A percentile compares a stretch with the other conserved stretches of the same genome.
phyloP scores from a whole-genome alignment of 2,329 filamentous ascomycete genomes.

The Xylariaceae sp. region DNA sequence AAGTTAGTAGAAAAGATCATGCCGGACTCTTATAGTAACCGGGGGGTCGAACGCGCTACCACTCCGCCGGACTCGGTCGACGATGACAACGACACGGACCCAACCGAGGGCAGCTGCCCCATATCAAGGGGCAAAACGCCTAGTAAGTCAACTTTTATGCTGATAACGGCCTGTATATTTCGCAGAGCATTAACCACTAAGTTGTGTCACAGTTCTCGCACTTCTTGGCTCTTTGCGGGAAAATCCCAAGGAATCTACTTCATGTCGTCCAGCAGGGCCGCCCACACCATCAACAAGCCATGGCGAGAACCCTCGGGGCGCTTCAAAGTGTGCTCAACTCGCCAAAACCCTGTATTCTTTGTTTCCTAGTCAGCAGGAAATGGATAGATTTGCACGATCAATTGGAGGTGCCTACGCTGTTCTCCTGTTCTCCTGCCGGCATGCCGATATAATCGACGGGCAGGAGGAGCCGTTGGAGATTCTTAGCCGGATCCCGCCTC shows the following conservation, averaged over 20 bases:
- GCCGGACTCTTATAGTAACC: constrained; percentile 25
- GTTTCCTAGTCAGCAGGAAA: constrained; percentile 34
- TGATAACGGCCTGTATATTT: too few species aligned
- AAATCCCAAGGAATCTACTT: background rate
- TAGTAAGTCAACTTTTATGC: constrained; percentile 4
- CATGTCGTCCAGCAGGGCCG: constrained; percentile 6
- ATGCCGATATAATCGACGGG: constrained; percentile 25
- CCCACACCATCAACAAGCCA: constrained; percentile 18
- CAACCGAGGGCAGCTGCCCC: constrained; percentile 26
- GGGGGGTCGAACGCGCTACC: constrained; percentile 19
- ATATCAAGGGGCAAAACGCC: constrained; percentile 29
- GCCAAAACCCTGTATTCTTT: constrained; percentile 29
- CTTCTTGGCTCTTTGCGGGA: constrained; percentile 23
- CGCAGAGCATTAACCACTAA: background rate
- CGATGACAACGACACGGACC: constrained; percentile 24
- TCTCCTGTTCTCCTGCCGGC: constrained; percentile 26
- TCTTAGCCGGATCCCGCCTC: constrained; percentile 30
- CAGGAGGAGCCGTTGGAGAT: constrained; percentile 18
- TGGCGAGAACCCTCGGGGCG: constrained; percentile 18
- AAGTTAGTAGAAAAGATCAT: constrained; percentile 39
- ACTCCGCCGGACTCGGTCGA: constrained; percentile 24
- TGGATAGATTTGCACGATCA: constrained; percentile 29
- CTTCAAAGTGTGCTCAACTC: constrained; percentile 31
- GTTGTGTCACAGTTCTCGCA: constrained; percentile 16
- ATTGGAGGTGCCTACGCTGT: constrained; percentile 29